A percentile compares a stretch with the other conserved stretches of the same genome.
phyloP scores from a whole-genome alignment of 352 stramenopile genomes.

The Pythium aphanidermatum region DNA sequence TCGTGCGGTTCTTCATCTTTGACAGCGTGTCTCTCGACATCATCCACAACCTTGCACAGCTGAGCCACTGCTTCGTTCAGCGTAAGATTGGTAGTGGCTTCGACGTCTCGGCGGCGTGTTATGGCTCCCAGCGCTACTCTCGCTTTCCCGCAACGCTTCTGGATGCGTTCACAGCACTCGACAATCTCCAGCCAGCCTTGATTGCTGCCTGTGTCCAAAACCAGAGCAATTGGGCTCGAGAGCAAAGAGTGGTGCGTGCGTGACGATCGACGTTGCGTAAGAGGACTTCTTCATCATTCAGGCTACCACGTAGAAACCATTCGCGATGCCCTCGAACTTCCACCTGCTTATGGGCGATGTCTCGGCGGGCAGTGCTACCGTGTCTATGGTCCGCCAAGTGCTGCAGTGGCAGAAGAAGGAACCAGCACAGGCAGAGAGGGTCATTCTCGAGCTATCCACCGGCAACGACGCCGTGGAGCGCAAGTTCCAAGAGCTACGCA shows the following conservation, averaged over 20 bases:
- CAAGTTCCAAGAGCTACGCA: constrained; percentile 11
- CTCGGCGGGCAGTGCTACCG: constrained; percentile 87
- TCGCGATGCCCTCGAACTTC: constrained; percentile 60
- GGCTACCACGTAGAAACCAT: constrained; percentile 32
- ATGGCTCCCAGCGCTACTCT: constrained; percentile 93
- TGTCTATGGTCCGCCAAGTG: constrained; percentile 72
- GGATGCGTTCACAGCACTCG: constrained; percentile 33
- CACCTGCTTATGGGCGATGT: constrained; percentile 95
- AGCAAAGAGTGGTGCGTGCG: constrained; percentile 44
- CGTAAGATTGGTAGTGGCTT: constrained; percentile 98
- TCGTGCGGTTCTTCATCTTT: constrained; percentile 81
- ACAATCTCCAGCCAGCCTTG: constrained; percentile 44
- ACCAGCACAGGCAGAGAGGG: constrained; percentile 19
- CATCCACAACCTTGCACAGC: constrained; percentile 93
- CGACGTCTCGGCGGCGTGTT: constrained; percentile 93
- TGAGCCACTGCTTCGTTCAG: constrained; percentile 94
- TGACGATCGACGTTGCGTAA: too few species aligned
- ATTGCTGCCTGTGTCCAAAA: constrained; percentile 50
- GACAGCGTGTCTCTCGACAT: constrained; percentile 28
- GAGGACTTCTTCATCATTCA: background rate
- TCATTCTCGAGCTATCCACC: constrained; percentile 29
- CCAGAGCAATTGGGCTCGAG: constrained; percentile 34
- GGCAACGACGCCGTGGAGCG: constrained; percentile 32
- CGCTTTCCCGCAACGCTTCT: constrained; percentile 75
- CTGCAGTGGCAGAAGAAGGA: constrained; percentile 30